Base-by-base conservation (phyloP, 1,284 basidiomycete genomes). In the Termitomyces sp. region DNA sequence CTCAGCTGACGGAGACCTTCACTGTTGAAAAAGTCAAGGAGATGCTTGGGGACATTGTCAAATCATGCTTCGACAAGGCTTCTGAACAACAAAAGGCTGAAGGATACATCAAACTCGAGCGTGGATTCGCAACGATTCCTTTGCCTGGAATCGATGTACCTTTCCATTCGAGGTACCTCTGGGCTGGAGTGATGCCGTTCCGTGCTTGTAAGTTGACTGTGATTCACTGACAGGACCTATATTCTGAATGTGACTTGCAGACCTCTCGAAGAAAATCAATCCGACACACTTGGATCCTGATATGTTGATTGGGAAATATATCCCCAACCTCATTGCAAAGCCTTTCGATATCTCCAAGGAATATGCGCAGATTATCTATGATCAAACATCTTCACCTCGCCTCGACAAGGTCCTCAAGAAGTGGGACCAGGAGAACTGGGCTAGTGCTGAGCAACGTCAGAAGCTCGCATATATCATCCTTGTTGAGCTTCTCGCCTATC, bases 111-210 rank as follows among this genome's bases (percentile, higher is more conserved):
- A 90, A 90, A 63, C 86, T 99, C 53, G 95, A 99, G 68, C 90
- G 96, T 64, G 96, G 96, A 9, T 98, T 95, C 66, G 95, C 92
- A 0, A 95, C 94, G 8, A 97, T 98, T 60, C 94, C 95, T 53
- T 81, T 98, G 10, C 93, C 96, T 34, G 96, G 96, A 65, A 98
- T 99, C 65, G 96, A 99, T 65, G 96, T 99, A 10, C 96, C 97
- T 10, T 99, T 99, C 90, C 96, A 99, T 73, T 95, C 96, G 8
- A 89, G 93, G 63, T 98, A 98, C 76, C 83, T 99, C 45, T 95
- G 96, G 97, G 94, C 94, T 31, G 97, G 96, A 70, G 97, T 99
- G 49, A 84, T 98, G 84, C 94, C 93, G 3, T 96, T 96, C 89
- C 85, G 93, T 62, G 90, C 90, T 46, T 94, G 90, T 92, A 68